Base-by-base conservation (phyloP, 352 stramenopile genomes). In the Globisporangium paddicum region DNA sequence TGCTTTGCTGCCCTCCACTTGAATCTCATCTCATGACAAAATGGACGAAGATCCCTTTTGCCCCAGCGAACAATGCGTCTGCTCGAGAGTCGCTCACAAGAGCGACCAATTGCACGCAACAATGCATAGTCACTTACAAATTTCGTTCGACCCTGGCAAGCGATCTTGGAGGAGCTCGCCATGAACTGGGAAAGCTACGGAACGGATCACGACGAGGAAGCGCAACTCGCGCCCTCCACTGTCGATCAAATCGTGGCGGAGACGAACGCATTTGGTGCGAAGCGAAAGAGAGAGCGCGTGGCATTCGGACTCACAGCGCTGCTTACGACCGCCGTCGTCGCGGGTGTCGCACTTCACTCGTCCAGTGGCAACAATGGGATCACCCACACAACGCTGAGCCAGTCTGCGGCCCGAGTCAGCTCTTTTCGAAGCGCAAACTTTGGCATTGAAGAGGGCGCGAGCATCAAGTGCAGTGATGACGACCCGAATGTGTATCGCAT, bases 151-250 rank as follows among this genome's bases (percentile, higher is more conserved):
- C 16, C n/a, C 23, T 30, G 21, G 21, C 40, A 50, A 60, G 26
- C 19, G 41, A 52, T 52, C n/a, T 26, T 51, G n/a, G 62, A 52
- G 26, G 19, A 25, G 11, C 38, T 11, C 18, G 28, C 18, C 28
- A 62, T 66, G 60, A 62, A 53, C 28, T 63, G 60, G 60, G 45
- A 62, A 62, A 37, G 26, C 32, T 66, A 63, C 40, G 60, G 60
- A 30, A 66, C 52, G 18, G 60, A 66, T 23, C 46, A 44, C 45
- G 41, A 66, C 25, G 44, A 57, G 14, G 13, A 11, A 1, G 53
- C 18, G 25, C 54, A 44, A n/a, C 19, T 60, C 13, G 26, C 21
- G 5, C 44, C 46, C 8, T 56, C 57, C 34, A 51, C 53, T 30
- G 53, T 57, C 21, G 41, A 51, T 21, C 49, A 62, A 47, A 62